A percentile compares a stretch with the other conserved stretches of the same genome.
These are phyloP conservation scores for Boletus pseudo-olivaceus DNA, from an alignment of 768 basidiomycete genomes.

Conservation along the genomic window DNA sequence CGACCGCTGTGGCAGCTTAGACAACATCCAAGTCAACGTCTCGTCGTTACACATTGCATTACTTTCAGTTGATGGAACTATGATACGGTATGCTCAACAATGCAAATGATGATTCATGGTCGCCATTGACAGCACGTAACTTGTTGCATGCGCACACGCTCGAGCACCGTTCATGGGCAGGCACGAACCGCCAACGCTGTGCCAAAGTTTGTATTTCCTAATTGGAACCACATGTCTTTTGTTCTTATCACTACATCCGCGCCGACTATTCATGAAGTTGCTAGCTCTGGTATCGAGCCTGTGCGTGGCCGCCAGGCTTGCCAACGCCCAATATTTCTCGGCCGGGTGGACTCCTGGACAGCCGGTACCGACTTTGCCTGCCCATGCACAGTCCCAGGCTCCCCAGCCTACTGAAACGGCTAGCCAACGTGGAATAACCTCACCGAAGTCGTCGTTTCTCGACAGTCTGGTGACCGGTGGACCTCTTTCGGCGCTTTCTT, in stretches of 20 bases:
- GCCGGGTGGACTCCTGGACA: constrained; percentile 81
- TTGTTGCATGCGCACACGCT: not conserved
- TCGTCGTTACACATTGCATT: not conserved
- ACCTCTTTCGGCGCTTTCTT: constrained; percentile 53
- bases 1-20: not conserved
- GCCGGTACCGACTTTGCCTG: constrained; percentile 34
- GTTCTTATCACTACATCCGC: not conserved
- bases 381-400: constrained; percentile 14
- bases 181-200: not conserved
- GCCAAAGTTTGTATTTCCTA: not conserved
- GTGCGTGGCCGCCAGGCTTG: constrained; percentile 16
- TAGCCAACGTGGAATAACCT: constrained; percentile 16
- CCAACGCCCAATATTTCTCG: constrained; percentile 71
- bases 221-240: not conserved
- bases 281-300: constrained; percentile 36
- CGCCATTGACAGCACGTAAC: not conserved
- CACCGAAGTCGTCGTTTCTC: constrained; percentile 24
- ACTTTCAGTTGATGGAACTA: not conserved
- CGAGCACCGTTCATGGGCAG: not conserved
- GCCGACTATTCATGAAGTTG: constrained; percentile 45
- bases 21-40: not conserved
- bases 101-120: not conserved
- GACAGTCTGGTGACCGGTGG: constrained; percentile 45
- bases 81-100: too few species aligned
- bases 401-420: constrained; percentile 26